Base-by-base conservation (phyloP, 2,329 filamentous ascomycete genomes). In the Piedraia hortae region DNA sequence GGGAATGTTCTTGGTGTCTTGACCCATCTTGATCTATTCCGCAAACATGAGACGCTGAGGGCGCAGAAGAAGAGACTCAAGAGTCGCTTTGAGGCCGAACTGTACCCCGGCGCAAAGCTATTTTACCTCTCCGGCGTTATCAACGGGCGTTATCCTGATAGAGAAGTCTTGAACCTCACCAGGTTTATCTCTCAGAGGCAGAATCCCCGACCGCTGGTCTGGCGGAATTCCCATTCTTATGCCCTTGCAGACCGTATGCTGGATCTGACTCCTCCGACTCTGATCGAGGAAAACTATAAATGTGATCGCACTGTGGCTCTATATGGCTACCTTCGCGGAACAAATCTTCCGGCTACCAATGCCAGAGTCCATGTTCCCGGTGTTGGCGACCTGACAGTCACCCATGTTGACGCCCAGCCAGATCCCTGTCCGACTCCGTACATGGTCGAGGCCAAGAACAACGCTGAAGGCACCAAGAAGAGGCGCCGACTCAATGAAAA, bases 161-260 rank as follows among this genome's bases (percentile, higher is more conserved):
- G 88, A 31, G 88, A 97, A 47, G 66, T 97, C 9, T 74, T 93
- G 50, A 97, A 97, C 40, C 48, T 97, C 24, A 89, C 77, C 8
- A 65, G 88, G 24, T 97, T 97, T 45, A 56, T 97, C 32, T 89
- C 75, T 10, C 78, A 97, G 33, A 97, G 97, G 88, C 97, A 97
- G 56, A 97, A 90, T 42, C 82, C 88, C 4, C 62, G 85, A 27
- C 85, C 85, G n/a, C 54, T 97, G 14, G 57, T 97, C 18, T 97
- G 85, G 82, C 62, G 88, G 27, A 97, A 97, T 43, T 72, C 75
- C 2, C 85, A 97, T 52, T 80, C 82, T 4, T 97, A 97, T 44
- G 66, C 75, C 26, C 54, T 97, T 24, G 74, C 85, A 26, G 85
- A 97, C 50, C 77, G 80, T 31, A 89, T 93, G 47, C 60, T 89